Evolutionary conservation across 2,329 filamentous ascomycete species (phyloP), one percentile per base, ranked within the genome.

Genomic region (Orbilia brochopaga): DNA sequence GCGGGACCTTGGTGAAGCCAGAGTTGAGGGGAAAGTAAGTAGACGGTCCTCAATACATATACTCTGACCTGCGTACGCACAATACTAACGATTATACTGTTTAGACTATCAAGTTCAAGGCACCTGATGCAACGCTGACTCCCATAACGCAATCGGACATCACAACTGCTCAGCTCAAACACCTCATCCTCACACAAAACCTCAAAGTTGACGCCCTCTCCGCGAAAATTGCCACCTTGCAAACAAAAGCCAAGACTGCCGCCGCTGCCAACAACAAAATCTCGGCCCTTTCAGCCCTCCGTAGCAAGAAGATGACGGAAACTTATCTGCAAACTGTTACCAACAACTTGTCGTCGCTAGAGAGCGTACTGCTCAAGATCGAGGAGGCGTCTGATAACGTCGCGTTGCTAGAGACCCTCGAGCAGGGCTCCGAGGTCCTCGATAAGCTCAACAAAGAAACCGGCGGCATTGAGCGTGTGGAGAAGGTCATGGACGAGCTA

Each of bases 301-400:
- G 89, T 57, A 90, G 87, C 3, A 96, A 91, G 81, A 97, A 94
- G 79, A 81, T 90, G 6, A 87, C 89, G 27, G 92, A 97, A 79
- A 82, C 85, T 1, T 89, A 87, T 10, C 83, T 97, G 0, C 82
- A 86, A 30, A 86, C 87, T 74, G 87, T 92, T 11, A 86, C 88
- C 30, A 87, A 87, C 7, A 90, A 90, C 0, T 84, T 96, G 1
- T 82, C 83, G 46, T 92, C 96, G 79, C 84, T 99, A 0, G 92
- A 97, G 79, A 87, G 90, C 73, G 88, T 95, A 0, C 90, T 91
- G 60, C 80, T 84, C n/a, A 90, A 88, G 77, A 90, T 99, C 58
- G 88, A 96, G 78, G 88, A 93, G 79, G 94, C 94, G 0, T 85
- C 87, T 0, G 90, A 92, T 79, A 90, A 97, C 74, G 87, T 95